These are phyloP conservation scores for Falciphora oryzae DNA, from an alignment of 2,329 filamentous ascomycete genomes.

Conservation along the genomic window DNA sequence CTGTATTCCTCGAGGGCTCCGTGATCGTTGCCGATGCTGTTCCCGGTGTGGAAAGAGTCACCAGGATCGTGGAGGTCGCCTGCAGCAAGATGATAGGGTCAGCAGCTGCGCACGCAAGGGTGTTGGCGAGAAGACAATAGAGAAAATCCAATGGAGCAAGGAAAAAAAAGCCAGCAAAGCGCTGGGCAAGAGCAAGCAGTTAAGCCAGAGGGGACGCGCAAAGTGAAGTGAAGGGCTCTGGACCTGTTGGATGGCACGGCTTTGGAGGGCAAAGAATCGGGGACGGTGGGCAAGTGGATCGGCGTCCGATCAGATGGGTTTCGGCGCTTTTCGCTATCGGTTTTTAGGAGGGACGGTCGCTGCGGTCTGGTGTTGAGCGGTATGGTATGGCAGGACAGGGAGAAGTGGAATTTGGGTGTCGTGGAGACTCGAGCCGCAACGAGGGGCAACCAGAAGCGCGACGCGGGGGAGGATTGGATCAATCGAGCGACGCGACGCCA, in stretches of 20 bases:
- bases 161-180: not conserved
- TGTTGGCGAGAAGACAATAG: not conserved
- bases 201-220: not conserved
- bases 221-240: not conserved
- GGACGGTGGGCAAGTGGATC: not conserved
- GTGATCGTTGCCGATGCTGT: not conserved
- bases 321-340: not conserved
- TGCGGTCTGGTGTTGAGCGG: not conserved
- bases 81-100: not conserved
- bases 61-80: not conserved
- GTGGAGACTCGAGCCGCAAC: slow-evolving; percentile 1
- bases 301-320: not conserved
- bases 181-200: not conserved
- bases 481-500: not conserved
- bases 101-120: not conserved
- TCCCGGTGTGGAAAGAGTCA: not conserved
- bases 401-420: not conserved
- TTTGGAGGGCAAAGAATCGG: slow-evolving; percentile 1
- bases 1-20: not conserved
- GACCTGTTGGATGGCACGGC: not conserved
- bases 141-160: not conserved
- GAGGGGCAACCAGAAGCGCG: slow-evolving; percentile 1
- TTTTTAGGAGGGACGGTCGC: not conserved
- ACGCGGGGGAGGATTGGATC: not conserved
- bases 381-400: not conserved